These are phyloP conservation scores for Babesia ovata DNA, from an alignment of 169 alveolate species.

Conservation along the genomic window DNA sequence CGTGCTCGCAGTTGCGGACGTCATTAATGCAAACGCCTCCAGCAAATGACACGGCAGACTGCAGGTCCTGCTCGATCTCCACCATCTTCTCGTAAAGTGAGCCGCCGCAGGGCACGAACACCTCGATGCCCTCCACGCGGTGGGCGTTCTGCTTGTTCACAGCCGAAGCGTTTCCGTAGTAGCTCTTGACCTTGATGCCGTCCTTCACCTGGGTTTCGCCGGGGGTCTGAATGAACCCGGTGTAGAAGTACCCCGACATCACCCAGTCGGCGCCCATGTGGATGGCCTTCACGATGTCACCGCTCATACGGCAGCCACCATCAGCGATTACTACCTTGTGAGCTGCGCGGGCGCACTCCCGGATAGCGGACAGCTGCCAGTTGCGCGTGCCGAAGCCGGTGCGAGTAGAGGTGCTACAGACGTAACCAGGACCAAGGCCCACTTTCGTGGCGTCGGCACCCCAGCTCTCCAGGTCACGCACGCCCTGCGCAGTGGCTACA, in stretches of 20 bases:
- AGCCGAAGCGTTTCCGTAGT: slow-evolving; percentile 86
- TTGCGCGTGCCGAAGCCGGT: slow-evolving; percentile 88
- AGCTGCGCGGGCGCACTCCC: slow-evolving; percentile 78
- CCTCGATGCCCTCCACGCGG: slow-evolving; percentile 48
- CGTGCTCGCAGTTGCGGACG: slow-evolving; percentile 47
- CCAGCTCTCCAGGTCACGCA: slow-evolving; percentile 80
- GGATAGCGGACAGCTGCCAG: slow-evolving; percentile 90
- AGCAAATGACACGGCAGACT: slow-evolving; percentile 62
- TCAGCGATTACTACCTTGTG: slow-evolving; percentile 88
- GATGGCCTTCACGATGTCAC: slow-evolving; percentile 90
- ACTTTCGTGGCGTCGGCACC: slow-evolving; percentile 89
- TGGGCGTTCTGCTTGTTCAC: slow-evolving; percentile 58
- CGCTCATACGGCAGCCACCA: slow-evolving; percentile 91
- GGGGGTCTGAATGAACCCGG: slow-evolving; percentile 92
- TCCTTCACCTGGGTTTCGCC: slow-evolving; percentile 88
- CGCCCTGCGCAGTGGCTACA: slow-evolving; percentile 90
- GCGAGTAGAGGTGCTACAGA: slow-evolving; percentile 88
- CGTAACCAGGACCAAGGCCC: slow-evolving; percentile 97
- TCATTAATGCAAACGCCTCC: slow-evolving; percentile 57
- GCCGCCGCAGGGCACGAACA: slow-evolving; percentile 45
- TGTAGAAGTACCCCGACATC: slow-evolving; percentile 89
- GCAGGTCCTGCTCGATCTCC: slow-evolving; percentile 65
- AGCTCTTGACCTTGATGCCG: slow-evolving; percentile 80
- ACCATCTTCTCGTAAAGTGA: slow-evolving; percentile 39
- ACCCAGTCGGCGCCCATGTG: slow-evolving; percentile 91